Percentiles rank a stretch among this genome's conserved stretches.
These are phyloP conservation scores for Schwanniomyces pseudopolymorphus DNA, from an alignment of 805 yeast genomes.

Conservation along the genomic window DNA sequence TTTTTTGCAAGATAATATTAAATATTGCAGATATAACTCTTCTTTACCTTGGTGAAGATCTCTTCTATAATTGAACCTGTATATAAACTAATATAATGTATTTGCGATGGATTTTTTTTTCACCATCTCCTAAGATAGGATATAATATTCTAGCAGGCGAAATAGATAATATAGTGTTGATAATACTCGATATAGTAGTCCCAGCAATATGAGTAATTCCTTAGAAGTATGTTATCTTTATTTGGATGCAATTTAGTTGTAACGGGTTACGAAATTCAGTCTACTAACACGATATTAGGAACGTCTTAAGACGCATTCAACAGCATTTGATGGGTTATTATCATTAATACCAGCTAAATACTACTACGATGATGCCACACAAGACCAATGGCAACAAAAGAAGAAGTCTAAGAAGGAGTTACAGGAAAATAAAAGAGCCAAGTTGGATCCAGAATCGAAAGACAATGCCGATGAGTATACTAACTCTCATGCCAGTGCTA, in stretches of 20 bases:
- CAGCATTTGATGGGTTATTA: slow-evolving; percentile 83
- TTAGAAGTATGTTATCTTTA: slow-evolving; percentile 51
- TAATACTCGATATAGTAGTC: background rate
- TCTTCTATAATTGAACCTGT: background rate
- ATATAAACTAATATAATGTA: background rate
- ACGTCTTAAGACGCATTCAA: slow-evolving; percentile 72
- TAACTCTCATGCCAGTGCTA: slow-evolving; percentile 50
- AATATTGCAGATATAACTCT: no score
- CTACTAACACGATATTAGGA: slow-evolving; percentile 47
- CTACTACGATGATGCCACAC: slow-evolving; percentile 87
- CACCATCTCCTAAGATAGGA: background rate
- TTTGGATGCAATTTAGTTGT: background rate
- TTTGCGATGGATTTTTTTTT: slow-evolving; percentile 6
- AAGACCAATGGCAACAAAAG: slow-evolving; percentile 87
- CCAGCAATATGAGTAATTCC: slow-evolving; percentile 49
- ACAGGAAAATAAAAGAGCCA: slow-evolving; percentile 60
- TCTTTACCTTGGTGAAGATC: no score
- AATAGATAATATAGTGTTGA: background rate
- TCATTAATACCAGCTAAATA: slow-evolving; percentile 93
- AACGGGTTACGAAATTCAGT: background rate
- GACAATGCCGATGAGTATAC: slow-evolving; percentile 42
- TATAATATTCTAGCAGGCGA: background rate
- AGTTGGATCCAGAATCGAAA: slow-evolving; percentile 67
- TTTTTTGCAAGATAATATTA: no score
- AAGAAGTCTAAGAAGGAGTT: slow-evolving; percentile 69